Evolutionary conservation across 208 protist species (phyloP).

Genomic region (Trypanosoma rangeli): DNA sequence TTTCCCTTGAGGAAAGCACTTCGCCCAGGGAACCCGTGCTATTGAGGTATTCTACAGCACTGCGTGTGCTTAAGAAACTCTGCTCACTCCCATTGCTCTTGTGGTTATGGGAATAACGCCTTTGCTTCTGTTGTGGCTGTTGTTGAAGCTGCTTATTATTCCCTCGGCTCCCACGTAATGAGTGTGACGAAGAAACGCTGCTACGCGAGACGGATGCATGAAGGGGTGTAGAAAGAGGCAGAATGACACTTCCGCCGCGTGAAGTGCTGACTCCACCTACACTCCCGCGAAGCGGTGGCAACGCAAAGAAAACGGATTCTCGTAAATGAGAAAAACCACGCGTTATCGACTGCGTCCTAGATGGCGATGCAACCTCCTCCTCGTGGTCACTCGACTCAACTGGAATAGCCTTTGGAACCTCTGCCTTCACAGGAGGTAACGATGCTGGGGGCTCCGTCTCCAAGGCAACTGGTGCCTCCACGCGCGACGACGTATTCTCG

Average conservation of each 20-base stretch:
- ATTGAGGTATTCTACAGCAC: conserved; percentile 24
- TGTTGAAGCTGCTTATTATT: neutral
- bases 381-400: neutral
- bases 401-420: neutral
- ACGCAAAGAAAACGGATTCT: conserved; percentile 39
- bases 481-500: neutral
- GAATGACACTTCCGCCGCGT: conserved; percentile 11
- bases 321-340: conserved; percentile 55
- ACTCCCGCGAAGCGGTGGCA: conserved; percentile 7
- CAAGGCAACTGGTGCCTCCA: neutral
- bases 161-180: neutral
- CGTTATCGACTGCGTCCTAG: conserved; percentile 21
- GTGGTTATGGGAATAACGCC: neutral
- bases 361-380: conserved; percentile 11
- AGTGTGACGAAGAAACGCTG: conserved; percentile 21
- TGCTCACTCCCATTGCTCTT: conserved; percentile 15
- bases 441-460: neutral
- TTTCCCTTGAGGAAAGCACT: conserved; percentile 56
- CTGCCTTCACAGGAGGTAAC: neutral
- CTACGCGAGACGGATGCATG: conserved; percentile 12
- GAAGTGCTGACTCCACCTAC: neutral
- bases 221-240: conserved; percentile 8
- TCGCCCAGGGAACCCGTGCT: conserved; percentile 37
- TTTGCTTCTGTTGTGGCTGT: neutral
- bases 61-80: conserved; percentile 25